Conservation (phyloP, 1,284 basidiomycete species). For the Afroboletus lepidellus region DNA sequence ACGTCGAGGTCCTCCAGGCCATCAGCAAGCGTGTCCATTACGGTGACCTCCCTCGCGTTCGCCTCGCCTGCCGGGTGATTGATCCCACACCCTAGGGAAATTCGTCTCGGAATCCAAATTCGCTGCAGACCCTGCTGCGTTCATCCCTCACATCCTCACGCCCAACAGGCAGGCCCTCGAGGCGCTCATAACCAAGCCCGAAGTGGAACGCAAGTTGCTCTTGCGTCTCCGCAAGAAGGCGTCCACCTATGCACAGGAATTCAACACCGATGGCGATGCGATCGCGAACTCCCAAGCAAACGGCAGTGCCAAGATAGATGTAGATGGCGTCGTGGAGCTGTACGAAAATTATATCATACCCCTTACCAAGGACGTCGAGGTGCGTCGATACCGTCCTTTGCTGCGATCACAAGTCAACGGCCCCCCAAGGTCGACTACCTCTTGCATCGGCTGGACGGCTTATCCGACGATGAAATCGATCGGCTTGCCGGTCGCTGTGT, state of each 20-base stretch:
- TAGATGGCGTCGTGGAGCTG: conserved; percentile 88
- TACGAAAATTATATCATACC: conserved; percentile 97
- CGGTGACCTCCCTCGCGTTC: conserved; percentile 51
- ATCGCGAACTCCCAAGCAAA: conserved; percentile 31
- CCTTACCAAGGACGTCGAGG: conserved; percentile 97
- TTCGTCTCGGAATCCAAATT: conserved; percentile 99
- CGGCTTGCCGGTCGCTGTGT: conserved; percentile 40
- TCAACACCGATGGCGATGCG: conserved; percentile 70
- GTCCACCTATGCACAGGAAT: conserved; percentile 87
- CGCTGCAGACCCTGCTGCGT: conserved; percentile 76
- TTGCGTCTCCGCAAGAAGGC: conserved; percentile 89
- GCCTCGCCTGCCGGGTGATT: conserved; percentile 2
- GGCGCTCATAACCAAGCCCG: conserved; percentile 92
- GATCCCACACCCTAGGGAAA: conserved; percentile 64
- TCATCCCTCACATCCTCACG: conserved; percentile 86
- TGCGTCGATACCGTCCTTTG: conserved; percentile 39
- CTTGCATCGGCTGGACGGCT: conserved; percentile 77
- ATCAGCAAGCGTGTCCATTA: conserved; percentile 97
- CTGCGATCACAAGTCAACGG: conserved; percentile 4
- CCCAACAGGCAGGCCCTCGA: conserved; percentile 78
- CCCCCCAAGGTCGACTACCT: conserved; percentile 83
- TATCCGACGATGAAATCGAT: conserved; percentile 80
- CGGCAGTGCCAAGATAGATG: conserved; percentile 76
- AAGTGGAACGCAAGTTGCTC: conserved; percentile 89
- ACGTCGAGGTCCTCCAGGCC: conserved; percentile 92